Evolutionary conservation across 495 filamentous ascomycete species (phyloP), one percentile per base, ranked within the genome.

Genomic region (Recurvomyces mirabilis): DNA sequence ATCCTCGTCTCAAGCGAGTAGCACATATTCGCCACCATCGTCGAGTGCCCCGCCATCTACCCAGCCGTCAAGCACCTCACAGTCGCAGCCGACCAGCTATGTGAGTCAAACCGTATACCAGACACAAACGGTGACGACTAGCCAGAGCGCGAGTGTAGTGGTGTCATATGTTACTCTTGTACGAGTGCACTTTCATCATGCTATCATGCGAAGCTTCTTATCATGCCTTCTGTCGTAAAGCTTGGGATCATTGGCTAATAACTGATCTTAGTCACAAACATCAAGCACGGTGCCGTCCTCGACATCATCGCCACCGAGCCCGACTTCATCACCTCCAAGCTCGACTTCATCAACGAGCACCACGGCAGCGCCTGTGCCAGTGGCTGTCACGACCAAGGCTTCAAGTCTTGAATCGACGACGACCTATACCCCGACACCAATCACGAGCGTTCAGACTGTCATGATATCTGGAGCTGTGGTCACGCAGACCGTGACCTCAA

Each of bases 101-200:
- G 50, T 53, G 50, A 53, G 50, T 49, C 22, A 25, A 18, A 47
- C 43, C 15, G 25, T 52, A 28, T 37, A 47, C 31, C 28, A 39
- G 43, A 52, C n/a, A n/a, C n/a, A n/a, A n/a, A n/a, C 49, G 38
- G 43, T 52, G 28, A 47, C 38, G 26, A 26, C 41, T 19, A 46
- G 24, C 19, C 33, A 41, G 43, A 42, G 28, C n/a, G 26, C 48
- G 28, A 47, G 43, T 20, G 26, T 43, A 7, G 37, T 52, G 43
- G 35, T 44, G 38, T 52, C 49, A 15, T 47, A 52, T 38, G 49
- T 52, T 19, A 47, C 49, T 47, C 43, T 38, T 36, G 49, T 52
- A 52, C 42, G 49, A 41, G 18, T 36, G 29, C 37, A 47, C 37
- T 52, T 47, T 52, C 37, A 47, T 52, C 38, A 26, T 38, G 43